Evolutionary conservation across 2,329 filamentous ascomycete genomes (phyloP).

Genomic region (Sporothrix curviconia): DNA sequence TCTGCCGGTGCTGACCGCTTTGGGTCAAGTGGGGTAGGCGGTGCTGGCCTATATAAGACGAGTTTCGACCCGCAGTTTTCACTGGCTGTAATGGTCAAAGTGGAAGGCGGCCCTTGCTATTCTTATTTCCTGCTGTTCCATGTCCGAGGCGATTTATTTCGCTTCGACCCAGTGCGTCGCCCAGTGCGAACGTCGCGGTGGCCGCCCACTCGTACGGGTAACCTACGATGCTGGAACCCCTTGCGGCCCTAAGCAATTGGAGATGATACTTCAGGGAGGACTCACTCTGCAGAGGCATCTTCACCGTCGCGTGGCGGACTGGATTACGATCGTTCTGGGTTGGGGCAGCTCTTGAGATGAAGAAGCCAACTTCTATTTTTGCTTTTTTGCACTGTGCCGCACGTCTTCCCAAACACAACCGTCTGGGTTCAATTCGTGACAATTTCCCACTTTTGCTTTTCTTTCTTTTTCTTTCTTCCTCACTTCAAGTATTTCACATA

Average conservation of each 20-base stretch:
- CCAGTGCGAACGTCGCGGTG: conserved; percentile 65
- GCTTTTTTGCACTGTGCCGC: conserved; percentile 10
- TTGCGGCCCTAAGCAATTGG: conserved; percentile 57
- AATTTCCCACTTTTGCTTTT: background rate
- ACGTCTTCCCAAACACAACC: background rate
- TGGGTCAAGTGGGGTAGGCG: background rate
- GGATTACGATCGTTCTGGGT: conserved; percentile 59
- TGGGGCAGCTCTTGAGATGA: conserved; percentile 52
- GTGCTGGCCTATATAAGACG: conserved; percentile 9
- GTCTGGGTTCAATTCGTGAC: background rate
- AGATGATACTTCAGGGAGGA: conserved; percentile 63
- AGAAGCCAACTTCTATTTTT: conserved; percentile 39
- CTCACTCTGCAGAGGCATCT: conserved; percentile 67
- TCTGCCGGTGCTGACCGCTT: conserved; percentile 10
- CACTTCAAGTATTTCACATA: too few relatives aligned
- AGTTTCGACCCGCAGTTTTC: background rate
- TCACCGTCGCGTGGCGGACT: conserved; percentile 64
- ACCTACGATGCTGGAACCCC: conserved; percentile 53
- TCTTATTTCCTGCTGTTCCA: conserved; percentile 42
- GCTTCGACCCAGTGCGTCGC: conserved; percentile 42
- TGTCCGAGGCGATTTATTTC: conserved; percentile 43
- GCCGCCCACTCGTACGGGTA: conserved; percentile 59
- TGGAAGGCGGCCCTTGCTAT: conserved; percentile 35
- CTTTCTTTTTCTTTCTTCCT: background rate
- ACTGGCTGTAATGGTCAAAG: conserved; percentile 22